These are phyloP conservation scores for Penicillium coffeae DNA, from an alignment of 495 filamentous ascomycete species.

Conservation along the genomic window DNA sequence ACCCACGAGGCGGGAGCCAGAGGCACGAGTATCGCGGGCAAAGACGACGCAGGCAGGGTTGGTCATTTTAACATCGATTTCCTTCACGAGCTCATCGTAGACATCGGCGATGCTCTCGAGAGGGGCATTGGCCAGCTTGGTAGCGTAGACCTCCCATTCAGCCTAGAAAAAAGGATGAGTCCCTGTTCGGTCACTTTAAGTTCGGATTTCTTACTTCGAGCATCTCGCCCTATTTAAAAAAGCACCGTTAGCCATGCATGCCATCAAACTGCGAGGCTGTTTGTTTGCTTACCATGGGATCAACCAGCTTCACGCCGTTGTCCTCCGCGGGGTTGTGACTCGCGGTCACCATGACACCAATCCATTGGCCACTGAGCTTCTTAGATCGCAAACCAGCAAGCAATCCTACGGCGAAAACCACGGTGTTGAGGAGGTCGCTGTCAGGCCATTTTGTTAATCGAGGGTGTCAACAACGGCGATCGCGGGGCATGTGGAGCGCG, in stretches of 20 bases:
- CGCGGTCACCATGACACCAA: constrained; percentile 98
- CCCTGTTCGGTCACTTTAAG: background rate
- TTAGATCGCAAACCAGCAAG: constrained; percentile 87
- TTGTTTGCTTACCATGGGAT: constrained; percentile 68
- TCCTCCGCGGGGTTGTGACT: constrained; percentile 96
- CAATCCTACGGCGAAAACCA: constrained; percentile 86
- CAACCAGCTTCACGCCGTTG: constrained; percentile 97
- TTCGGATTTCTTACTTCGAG: constrained; percentile 64
- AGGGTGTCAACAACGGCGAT: constrained; percentile 25
- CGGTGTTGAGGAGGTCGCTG: constrained; percentile 69
- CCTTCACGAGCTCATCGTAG: constrained; percentile 67
- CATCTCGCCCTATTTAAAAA: constrained; percentile 93
- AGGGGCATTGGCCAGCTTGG: constrained; percentile 77
- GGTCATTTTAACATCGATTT: constrained; percentile 69
- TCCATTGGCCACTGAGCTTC: constrained; percentile 80
- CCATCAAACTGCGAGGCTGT: too few relatives aligned
- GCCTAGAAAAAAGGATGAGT: constrained; percentile 33
- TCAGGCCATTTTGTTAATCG: constrained; percentile 22
- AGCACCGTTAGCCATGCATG: too few relatives aligned
- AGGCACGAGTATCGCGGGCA: constrained; percentile 89
- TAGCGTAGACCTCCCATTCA: constrained; percentile 87
- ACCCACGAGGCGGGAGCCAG: constrained; percentile 74
- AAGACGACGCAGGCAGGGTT: constrained; percentile 76
- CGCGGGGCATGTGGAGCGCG: constrained; percentile 33
- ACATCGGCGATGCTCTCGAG: constrained; percentile 68